Conservation (phyloP, 257 asterid species). For the Plantago ovata region DNA sequence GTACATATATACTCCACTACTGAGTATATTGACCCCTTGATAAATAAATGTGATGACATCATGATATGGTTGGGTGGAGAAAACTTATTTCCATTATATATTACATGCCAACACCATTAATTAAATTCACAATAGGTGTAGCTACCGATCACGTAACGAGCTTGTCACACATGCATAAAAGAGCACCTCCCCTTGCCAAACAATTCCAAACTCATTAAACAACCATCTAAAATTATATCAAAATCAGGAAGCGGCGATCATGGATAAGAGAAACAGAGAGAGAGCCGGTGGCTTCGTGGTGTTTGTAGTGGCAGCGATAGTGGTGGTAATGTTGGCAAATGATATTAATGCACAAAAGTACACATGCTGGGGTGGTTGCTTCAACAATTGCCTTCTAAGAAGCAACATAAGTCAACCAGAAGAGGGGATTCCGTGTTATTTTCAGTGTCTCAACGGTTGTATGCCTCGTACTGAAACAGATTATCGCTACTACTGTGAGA, state of each 20-base stretch:
- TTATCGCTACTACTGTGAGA: not conserved
- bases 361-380: slow-evolving; percentile 11
- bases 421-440: slow-evolving; percentile 2
- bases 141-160: too few species aligned
- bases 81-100: not conserved
- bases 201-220: too few species aligned
- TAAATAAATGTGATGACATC: too few species aligned
- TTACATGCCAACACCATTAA: too few species aligned
- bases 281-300: not conserved
- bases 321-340: slow-evolving; percentile 1
- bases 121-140: too few species aligned
- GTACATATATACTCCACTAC: too few species aligned
- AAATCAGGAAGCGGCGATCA: not conserved
- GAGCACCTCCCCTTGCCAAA: too few species aligned
- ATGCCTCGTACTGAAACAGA: not conserved
- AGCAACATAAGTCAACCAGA: not conserved
- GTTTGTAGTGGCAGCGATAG: not conserved
- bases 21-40: too few species aligned
- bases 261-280: not conserved
- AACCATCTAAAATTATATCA: too few species aligned
- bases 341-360: not conserved
- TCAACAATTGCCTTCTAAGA: not conserved
- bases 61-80: too few species aligned
- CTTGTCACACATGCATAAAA: too few species aligned
- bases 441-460: slow-evolving; percentile 1